phyloP scores from a whole-genome alignment of 805 yeast species.

The Candida caryicola region DNA sequence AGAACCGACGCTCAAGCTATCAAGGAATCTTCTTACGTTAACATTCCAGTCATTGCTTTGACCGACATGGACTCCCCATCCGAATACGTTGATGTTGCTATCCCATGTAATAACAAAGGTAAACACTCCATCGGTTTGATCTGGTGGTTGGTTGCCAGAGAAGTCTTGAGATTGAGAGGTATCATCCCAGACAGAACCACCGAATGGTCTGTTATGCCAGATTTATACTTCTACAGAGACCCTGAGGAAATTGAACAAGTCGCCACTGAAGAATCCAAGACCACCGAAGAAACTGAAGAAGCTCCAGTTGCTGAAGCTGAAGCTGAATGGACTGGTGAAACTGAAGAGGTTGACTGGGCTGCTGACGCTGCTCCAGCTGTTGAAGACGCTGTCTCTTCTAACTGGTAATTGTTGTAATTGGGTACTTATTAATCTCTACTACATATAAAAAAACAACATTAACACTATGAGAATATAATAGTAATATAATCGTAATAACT shows the following conservation, averaged over 20 bases:
- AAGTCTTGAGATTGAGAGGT: slow-evolving; percentile 98
- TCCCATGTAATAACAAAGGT: slow-evolving; percentile 99
- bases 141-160: slow-evolving; percentile 99
- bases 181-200: slow-evolving; percentile 92
- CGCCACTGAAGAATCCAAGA: slow-evolving; percentile 53
- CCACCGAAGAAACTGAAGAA: slow-evolving; percentile 54
- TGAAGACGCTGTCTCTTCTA: slow-evolving; percentile 70
- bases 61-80: slow-evolving; percentile 98
- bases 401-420: slow-evolving; percentile 33
- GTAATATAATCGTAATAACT: background rate
- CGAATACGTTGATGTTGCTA: slow-evolving; percentile 98
- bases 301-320: slow-evolving; percentile 62
- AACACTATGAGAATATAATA: background rate
- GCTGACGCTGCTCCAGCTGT: slow-evolving; percentile 55
- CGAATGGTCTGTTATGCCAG: slow-evolving; percentile 99
- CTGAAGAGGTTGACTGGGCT: slow-evolving; percentile 67
- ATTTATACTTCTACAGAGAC: slow-evolving; percentile 99
- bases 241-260: slow-evolving; percentile 96
- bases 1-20: slow-evolving; percentile 99
- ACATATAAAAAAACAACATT: background rate
- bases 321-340: slow-evolving; percentile 55
- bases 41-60: slow-evolving; percentile 99
- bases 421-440: background rate
- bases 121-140: slow-evolving; percentile 99
- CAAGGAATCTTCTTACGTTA: slow-evolving; percentile 99